These are phyloP conservation scores for Saccharomycopsis selenospora DNA, from an alignment of 805 yeast species.

Conservation along the genomic window DNA sequence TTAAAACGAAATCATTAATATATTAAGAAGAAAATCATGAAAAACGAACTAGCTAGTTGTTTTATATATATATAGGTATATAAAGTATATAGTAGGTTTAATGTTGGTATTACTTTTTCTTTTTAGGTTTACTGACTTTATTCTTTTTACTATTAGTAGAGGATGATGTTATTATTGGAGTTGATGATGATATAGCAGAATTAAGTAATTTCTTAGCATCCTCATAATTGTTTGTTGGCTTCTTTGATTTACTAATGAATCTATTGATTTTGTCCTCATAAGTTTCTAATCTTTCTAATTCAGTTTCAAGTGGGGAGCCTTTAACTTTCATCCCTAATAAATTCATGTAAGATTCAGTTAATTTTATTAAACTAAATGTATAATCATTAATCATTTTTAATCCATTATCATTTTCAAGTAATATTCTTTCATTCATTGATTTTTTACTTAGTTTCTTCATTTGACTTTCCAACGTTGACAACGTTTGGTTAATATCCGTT, in stretches of 20 bases:
- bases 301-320: neutral
- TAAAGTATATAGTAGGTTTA: too few relatives aligned
- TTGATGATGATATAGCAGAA: neutral
- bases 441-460: neutral
- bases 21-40: too few relatives aligned
- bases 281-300: neutral
- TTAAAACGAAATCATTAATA: too few relatives aligned
- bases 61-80: too few relatives aligned
- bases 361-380: neutral
- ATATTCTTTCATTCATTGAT: neutral
- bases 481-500: neutral
- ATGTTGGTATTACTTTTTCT: too few relatives aligned
- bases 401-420: neutral
- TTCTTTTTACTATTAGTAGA: neutral
- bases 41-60: too few relatives aligned
- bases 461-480: neutral
- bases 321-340: neutral
- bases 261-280: neutral
- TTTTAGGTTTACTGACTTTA: too few relatives aligned
- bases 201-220: neutral
- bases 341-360: neutral
- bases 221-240: too few relatives aligned
- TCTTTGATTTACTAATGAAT: neutral
- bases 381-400: neutral
- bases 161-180: neutral